Evolutionary conservation across 208 protist genomes (phyloP).

Genomic region (Trypanosoma brucei): DNA sequence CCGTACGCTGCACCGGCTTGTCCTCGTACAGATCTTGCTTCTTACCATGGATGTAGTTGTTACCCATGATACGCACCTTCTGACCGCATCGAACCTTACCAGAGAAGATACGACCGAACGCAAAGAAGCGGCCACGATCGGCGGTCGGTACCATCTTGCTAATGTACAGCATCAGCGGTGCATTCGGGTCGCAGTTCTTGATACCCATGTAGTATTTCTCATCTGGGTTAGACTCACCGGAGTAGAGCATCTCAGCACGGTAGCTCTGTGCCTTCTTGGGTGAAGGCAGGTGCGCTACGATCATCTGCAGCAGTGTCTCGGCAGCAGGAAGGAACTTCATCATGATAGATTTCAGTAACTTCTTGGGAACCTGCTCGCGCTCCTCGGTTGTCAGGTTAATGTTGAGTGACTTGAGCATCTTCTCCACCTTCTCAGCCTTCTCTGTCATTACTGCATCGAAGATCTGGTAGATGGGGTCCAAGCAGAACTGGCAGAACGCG

Average conservation of each 20-base stretch:
- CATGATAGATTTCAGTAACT: constrained; percentile 97
- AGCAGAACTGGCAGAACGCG: constrained; percentile 95
- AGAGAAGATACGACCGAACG: constrained; percentile 70
- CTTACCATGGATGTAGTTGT: constrained; percentile 98
- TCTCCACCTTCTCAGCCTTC: constrained; percentile 90
- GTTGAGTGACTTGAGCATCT: constrained; percentile 92
- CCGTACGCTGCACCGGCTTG: constrained; percentile 63
- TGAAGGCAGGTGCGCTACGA: constrained; percentile 97
- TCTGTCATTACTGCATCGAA: constrained; percentile 95
- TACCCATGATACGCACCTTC: constrained; percentile 98
- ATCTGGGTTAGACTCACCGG: constrained; percentile 93
- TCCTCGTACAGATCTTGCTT: constrained; percentile 94
- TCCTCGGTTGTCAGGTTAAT: constrained; percentile 92
- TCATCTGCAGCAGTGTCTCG: constrained; percentile 98
- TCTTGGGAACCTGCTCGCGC: constrained; percentile 89
- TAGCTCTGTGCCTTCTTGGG: constrained; percentile 96
- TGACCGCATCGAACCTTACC: constrained; percentile 96
- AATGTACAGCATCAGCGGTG: constrained; percentile 98
- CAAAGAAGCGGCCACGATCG: constrained; percentile 92
- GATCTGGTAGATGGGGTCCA: constrained; percentile 97
- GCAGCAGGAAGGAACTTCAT: constrained; percentile 96
- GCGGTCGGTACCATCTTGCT: constrained; percentile 99
- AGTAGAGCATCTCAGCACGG: constrained; percentile 95
- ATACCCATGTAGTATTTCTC: constrained; percentile 88
- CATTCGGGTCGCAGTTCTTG: constrained; percentile 90